Evolutionary conservation across 495 filamentous ascomycete genomes (phyloP), one percentile per base, ranked within the genome.

Genomic region (Hypomontagnella monticulosa): DNA sequence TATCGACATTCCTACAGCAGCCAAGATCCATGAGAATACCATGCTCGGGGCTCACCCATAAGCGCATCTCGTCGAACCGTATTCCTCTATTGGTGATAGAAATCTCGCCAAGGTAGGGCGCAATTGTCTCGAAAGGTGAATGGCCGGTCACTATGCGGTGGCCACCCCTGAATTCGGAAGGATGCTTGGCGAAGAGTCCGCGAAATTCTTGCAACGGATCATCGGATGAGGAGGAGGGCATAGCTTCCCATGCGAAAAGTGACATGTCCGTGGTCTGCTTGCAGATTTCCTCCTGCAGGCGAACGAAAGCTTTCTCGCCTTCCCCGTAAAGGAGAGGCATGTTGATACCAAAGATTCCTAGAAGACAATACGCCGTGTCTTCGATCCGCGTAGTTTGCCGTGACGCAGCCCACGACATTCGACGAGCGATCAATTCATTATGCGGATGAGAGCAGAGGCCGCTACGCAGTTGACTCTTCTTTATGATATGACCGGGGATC

Each of bases 241-340:
- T 16, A 19, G 40, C 40, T 43, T 43, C 15, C 40, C 40, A 43
- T 15, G 40, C 40, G n/a, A 43, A 43, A 3, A 43, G 40, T 16
- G 40, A 43, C 11, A 43, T 14, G 16, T 43, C 40, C 15, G 40
- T 43, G 8, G 11, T 3, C 12, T 43, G 40, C 15, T 43, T 43
- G 40, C n/a, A 43, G 6, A 43, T 43, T 18, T 43, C 40, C 40
- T 43, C 40, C 15, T 43, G 40, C 40, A 43, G 18, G n/a, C 40
- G 40, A 15, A 18, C 18, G 30, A 53, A 61, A 0, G 57, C 57
- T n/a, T 42, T 52, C 2, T 43, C 37, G 4, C 47, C 57, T 46
- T 61, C 57, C 8, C 57, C 57, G 30, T 61, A 61, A 23, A 61
- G 43, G 1, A 61, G 18, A 6, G 57, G 57, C 57, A 61, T 61